A percentile compares a stretch with the other conserved stretches of the same genome.
phyloP scores from a whole-genome alignment of 2,329 filamentous ascomycete species.

The Arthroderma uncinatum region DNA sequence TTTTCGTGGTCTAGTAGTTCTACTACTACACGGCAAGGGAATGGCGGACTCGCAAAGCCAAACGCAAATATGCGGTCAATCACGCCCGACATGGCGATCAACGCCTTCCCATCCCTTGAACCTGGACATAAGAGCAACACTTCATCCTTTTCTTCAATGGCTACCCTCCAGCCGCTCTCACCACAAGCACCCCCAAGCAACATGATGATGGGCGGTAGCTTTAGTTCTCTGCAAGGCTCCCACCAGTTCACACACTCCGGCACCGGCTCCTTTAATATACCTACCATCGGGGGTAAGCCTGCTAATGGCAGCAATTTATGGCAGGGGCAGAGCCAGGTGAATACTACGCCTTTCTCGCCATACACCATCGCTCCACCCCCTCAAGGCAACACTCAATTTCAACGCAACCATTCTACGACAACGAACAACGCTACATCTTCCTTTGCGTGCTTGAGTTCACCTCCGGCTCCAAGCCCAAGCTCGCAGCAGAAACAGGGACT shows the following conservation, averaged over 20 bases:
- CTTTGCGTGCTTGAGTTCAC: background rate
- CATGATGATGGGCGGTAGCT: background rate
- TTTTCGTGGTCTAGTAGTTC: slow-evolving; percentile 33
- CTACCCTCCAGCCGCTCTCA: background rate
- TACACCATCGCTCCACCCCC: slow-evolving; percentile 20
- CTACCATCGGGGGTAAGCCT: slow-evolving; percentile 12
- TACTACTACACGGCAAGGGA: background rate
- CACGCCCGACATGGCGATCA: slow-evolving; percentile 42
- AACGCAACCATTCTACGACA: background rate
- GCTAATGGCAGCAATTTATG: background rate
- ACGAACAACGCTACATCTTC: background rate
- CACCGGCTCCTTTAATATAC: slow-evolving; percentile 31
- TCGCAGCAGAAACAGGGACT: slow-evolving; percentile 33
- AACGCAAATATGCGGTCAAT: slow-evolving; percentile 35
- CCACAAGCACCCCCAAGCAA: background rate
- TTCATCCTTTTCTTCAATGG: background rate
- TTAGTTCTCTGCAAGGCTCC: background rate
- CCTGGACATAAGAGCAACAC: slow-evolving; percentile 23
- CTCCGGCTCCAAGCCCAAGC: slow-evolving; percentile 10
- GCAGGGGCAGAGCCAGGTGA: background rate
- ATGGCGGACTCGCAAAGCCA: slow-evolving; percentile 12
- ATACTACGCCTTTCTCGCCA: slow-evolving; percentile 20
- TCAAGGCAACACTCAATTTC: slow-evolving; percentile 6
- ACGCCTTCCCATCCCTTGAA: slow-evolving; percentile 38
- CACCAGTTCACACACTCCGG: slow-evolving; percentile 14